Evolutionary conservation across 805 yeast genomes (phyloP), one percentile per base, ranked within the genome.

Genomic region (Tetrapisispora nanseiensis): DNA sequence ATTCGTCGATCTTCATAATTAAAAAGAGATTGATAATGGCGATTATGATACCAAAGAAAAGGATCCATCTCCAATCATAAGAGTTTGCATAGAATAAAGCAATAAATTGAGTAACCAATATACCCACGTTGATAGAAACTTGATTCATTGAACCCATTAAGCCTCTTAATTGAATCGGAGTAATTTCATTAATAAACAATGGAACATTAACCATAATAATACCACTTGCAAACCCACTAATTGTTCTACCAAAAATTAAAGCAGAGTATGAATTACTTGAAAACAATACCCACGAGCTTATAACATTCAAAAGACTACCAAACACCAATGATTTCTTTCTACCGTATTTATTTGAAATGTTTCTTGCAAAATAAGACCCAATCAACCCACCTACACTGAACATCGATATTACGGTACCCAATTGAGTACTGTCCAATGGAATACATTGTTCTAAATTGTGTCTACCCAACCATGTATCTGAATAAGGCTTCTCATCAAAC

Each of bases 191-290:
- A 52, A 92, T 76, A 50, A 77, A 80, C 46, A 92, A 61, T 0
- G 97, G 95, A 0, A 87, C 82, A 15, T 84, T 78, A 3, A 92
- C 97, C 44, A 92, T 73, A 1, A 90, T 81, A 11, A 80, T 69
- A 4, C 98, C 98, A 7, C 96, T 94, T 1, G 84, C 95, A 2
- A 86, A 38, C 0, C 98, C 98, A 16, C 85, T 75, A 4, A 85
- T 51, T 42, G 86, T 71, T 45, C 98, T 71, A 0, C 97, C 97
- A 12, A 74, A 4, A 11, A 76, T 54, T 47, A 90, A 60, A 1
- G 56, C 46, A 3, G 39, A 4, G 46, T 72, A 73, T 10, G 66
- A 52, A 37, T 69, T 63, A 6, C 83, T 67, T 7, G 65, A 46
- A 12, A 78, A 75, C 57, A 82, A 78, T 9, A 83, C 44, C 3